A percentile compares a stretch with the other conserved stretches of the same genome.
These are phyloP conservation scores for Penicillium sclerotigenum DNA, from an alignment of 2,329 filamentous ascomycete genomes.

Conservation along the genomic window DNA sequence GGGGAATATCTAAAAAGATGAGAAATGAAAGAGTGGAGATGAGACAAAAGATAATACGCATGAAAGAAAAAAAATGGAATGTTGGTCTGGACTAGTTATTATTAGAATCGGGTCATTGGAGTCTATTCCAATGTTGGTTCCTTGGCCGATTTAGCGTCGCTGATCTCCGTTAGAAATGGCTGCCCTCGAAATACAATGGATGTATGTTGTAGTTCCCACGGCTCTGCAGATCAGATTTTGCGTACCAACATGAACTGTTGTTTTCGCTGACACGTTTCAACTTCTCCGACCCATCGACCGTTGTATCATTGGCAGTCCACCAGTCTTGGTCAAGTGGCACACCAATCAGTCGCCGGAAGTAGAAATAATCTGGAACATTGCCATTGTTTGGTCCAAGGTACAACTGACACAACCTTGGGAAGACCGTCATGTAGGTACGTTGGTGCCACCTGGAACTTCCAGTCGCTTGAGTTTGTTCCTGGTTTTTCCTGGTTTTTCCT, in stretches of 20 bases:
- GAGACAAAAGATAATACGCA: constrained; percentile 19
- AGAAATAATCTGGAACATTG: constrained; percentile 16
- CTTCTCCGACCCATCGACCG: constrained; percentile 3
- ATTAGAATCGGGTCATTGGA: constrained; percentile 15
- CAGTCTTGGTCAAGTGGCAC: background rate
- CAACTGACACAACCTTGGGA: background rate
- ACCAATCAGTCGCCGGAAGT: constrained; percentile 10
- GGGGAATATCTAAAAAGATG: constrained; percentile 4
- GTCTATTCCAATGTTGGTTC: background rate
- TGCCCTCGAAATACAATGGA: no score
- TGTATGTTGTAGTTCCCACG: background rate
- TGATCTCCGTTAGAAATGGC: no score
- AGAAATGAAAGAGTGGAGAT: constrained; percentile 11
- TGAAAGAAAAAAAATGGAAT: constrained; percentile 22
- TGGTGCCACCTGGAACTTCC: no score
- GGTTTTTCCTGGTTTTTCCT: no score
- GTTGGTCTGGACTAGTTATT: constrained; percentile 16
- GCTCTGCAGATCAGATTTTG: background rate
- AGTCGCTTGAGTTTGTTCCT: no score
- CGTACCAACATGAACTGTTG: constrained; percentile 3
- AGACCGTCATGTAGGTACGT: background rate
- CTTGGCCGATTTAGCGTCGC: background rate
- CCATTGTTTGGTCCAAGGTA: constrained; percentile 4
- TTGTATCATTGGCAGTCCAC: constrained; percentile 14
- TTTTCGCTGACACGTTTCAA: constrained; percentile 8